phyloP scores from a whole-genome alignment of 768 basidiomycete species.

The Pulveroboletus ravenelii region DNA sequence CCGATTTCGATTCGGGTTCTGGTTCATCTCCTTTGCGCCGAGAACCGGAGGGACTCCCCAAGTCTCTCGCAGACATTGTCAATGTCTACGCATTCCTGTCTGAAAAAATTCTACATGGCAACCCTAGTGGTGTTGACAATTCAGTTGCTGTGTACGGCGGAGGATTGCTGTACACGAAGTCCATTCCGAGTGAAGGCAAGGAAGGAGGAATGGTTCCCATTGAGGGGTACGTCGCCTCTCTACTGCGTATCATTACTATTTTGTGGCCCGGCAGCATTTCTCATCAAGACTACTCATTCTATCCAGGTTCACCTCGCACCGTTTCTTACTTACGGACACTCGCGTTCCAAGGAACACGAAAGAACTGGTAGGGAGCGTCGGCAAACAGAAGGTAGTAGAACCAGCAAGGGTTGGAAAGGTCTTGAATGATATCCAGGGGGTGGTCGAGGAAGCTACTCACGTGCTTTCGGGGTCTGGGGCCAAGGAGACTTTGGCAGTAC shows the following conservation, averaged over 20 bases:
- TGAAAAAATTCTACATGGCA: conserved; percentile 96
- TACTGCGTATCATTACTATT: not conserved
- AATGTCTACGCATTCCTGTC: conserved; percentile 92
- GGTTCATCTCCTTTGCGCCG: conserved; percentile 26
- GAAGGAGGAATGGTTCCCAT: conserved; percentile 81
- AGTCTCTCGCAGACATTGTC: conserved; percentile 65
- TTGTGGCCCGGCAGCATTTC: not conserved
- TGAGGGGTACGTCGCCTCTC: conserved; percentile 58
- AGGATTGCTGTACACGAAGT: conserved; percentile 82
- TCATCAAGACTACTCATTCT: conserved; percentile 3
- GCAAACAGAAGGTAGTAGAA: conserved; percentile 67
- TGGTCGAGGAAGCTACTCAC: conserved; percentile 77
- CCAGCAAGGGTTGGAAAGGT: conserved; percentile 81
- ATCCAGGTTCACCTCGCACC: conserved; percentile 80
- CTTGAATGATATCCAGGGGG: conserved; percentile 74
- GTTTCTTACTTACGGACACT: conserved; percentile 90
- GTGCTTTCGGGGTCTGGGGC: conserved; percentile 55
- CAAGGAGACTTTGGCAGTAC: conserved; percentile 44
- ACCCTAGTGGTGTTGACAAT: conserved; percentile 96
- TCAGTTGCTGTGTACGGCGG: conserved; percentile 91
- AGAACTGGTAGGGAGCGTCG: conserved; percentile 87
- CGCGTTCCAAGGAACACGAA: conserved; percentile 93
- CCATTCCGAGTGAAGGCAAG: conserved; percentile 51
- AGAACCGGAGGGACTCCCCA: conserved; percentile 54
- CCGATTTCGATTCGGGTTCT: conserved; percentile 1